These are phyloP conservation scores for Alternaria sp. DNA, from an alignment of 2,329 filamentous ascomycete species.

Conservation along the genomic window DNA sequence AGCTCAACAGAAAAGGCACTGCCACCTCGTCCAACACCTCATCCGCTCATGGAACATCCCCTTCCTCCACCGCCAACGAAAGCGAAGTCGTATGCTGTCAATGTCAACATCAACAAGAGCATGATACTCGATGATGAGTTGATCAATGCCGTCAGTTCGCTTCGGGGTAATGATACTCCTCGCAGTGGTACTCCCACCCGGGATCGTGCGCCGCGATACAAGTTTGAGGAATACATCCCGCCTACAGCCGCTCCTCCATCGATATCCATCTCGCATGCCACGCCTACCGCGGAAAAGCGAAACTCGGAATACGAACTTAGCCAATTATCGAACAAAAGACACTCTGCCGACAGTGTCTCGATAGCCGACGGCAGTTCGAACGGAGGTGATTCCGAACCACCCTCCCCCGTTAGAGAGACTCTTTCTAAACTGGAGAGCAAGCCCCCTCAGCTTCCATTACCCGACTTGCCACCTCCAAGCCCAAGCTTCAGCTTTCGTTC, in stretches of 20 bases:
- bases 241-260: constrained; percentile 14
- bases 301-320: constrained; percentile 28
- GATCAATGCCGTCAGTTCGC: constrained; percentile 23
- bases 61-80: constrained; percentile 25
- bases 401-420: constrained; percentile 12
- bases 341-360: constrained; percentile 4
- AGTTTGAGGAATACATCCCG: constrained; percentile 33
- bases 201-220: constrained; percentile 27
- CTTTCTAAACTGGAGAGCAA: constrained; percentile 20
- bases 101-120: constrained; percentile 39
- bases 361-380: constrained; percentile 10
- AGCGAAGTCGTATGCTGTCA: constrained; percentile 28
- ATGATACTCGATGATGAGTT: constrained; percentile 36
- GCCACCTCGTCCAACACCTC: constrained; percentile 16
- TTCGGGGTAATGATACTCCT: constrained; percentile 17
- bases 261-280: constrained; percentile 10
- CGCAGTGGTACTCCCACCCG: constrained; percentile 16
- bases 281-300: constrained; percentile 8
- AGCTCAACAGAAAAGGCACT: constrained; percentile 15
- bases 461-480: constrained; percentile 28
- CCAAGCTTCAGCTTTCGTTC: constrained; percentile 33
- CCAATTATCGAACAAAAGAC: constrained; percentile 17
- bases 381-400: background rate
- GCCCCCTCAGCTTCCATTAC: constrained; percentile 21
- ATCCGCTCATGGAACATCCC: constrained; percentile 17